Evolutionary conservation across 257 asterid species (phyloP), one percentile per base, ranked within the genome.

Genomic region (Fraxinus cuspidata): DNA sequence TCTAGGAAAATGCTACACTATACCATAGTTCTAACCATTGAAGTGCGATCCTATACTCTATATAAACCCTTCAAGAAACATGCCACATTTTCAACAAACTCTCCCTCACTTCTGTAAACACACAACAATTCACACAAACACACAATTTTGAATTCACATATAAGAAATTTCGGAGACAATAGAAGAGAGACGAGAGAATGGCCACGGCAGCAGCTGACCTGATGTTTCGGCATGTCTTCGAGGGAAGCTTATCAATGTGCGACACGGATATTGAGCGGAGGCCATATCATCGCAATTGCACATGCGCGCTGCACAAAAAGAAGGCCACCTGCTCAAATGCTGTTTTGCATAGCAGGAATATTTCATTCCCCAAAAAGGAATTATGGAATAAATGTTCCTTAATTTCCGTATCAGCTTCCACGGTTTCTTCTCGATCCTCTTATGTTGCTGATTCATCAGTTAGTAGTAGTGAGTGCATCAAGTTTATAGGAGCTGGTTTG

Each of bases 181-280:
- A 4, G 1, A 25, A 77, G 34, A 38, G 69, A 60, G 75, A 53
- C 74, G 15, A 63, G 21, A 72, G 28, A 72, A 88, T 88, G 90
- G 80, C 81, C 71, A 79, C 72, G 70, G 78, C 64, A 84, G 85
- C 87, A 77, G 83, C 82, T 15, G 82, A 70, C 68, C 3, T 74
- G 67, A 72, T 82, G 79, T 27, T 85, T 38, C 78, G 76, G 25
- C 69, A 81, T 76, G 82, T 78, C 71, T 40, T 81, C 25, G 60
- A 73, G 23, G 89, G 89, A 75, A 73, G 85, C 77, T 77, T 84
- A 42, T 81, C 84, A 5, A 65, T 83, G 82, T 31, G 38, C 0
- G 88, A 86, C 84, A 81, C 13, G 82, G 79, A 77, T 29, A 80
- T 83, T 4, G 87, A 89, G 74, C 69, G 88, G 7, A 80, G 88